Conservation (phyloP, 106 monocot genomes). For the Allium cepa region DNA sequence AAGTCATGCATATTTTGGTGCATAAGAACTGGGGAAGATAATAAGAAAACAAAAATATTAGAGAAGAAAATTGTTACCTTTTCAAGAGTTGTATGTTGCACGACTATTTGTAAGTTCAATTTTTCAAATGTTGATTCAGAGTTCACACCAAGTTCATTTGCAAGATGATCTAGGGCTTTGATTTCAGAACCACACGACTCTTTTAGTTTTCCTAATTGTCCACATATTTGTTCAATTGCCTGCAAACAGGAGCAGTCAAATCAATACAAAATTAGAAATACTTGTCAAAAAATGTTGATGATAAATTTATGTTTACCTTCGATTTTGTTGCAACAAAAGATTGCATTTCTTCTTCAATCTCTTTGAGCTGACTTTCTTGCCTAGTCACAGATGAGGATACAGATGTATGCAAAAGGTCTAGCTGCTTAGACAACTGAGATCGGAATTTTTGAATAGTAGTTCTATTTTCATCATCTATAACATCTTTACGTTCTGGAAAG, state of each 20-base stretch:
- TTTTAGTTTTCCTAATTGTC: slow-evolving; percentile 52
- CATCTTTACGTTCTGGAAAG: no score
- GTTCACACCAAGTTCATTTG: slow-evolving; percentile 70
- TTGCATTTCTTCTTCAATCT: slow-evolving; percentile 59
- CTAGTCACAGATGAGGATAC: slow-evolving; percentile 27
- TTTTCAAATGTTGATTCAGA: slow-evolving; percentile 43
- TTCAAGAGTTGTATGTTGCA: slow-evolving; percentile 44
- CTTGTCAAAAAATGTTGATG: no score
- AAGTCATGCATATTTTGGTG: no score
- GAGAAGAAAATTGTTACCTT: slow-evolving; percentile 29
- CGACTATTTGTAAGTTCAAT: slow-evolving; percentile 44
- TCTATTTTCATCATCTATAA: no score
- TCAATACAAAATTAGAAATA: background rate
- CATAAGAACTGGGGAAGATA: background rate
- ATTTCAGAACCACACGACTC: slow-evolving; percentile 56
- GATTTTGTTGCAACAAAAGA: slow-evolving; percentile 23
- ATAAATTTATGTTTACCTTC: no score
- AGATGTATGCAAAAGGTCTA: no score
- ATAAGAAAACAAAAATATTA: background rate
- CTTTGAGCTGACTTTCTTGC: slow-evolving; percentile 40
- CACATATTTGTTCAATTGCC: slow-evolving; percentile 52
- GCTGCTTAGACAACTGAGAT: no score
- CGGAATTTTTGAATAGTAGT: no score
- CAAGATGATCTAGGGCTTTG: slow-evolving; percentile 48
- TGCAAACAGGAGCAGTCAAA: background rate